Evolutionary conservation across 192 early-diverging fungal species (phyloP).

Genomic region (Cladochytrium replicatum): DNA sequence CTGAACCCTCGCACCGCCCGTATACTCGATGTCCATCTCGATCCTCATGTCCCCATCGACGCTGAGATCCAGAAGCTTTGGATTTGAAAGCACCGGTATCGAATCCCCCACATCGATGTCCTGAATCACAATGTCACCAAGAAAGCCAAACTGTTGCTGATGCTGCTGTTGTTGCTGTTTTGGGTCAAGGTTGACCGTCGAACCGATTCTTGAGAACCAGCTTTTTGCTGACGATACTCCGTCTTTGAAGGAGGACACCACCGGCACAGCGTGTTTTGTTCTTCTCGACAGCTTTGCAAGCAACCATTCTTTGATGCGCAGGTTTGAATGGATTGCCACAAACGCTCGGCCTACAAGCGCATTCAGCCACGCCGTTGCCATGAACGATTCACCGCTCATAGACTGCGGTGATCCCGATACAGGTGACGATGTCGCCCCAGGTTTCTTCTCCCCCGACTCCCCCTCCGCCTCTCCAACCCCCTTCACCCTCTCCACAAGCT

Average conservation of each 20-base stretch:
- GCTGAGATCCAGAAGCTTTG: conserved; percentile 60
- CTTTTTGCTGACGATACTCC: no score
- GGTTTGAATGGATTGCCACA: conserved; percentile 44
- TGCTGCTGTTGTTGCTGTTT: conserved; percentile 48
- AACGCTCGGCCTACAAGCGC: conserved; percentile 74
- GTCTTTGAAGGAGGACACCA: no score
- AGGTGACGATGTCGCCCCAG: no score
- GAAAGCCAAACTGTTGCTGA: conserved; percentile 55
- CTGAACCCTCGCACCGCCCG: conserved; percentile 62
- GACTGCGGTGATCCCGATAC: no score
- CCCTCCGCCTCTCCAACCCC: no score
- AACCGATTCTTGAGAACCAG: no score
- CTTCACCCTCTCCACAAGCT: conserved; percentile 24
- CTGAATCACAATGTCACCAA: conserved; percentile 70
- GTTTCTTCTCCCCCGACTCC: conserved; percentile 20
- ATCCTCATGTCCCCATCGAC: conserved; percentile 60
- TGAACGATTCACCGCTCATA: no score
- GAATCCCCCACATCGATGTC: conserved; percentile 69
- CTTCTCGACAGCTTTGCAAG: conserved; percentile 24
- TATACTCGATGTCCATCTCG: conserved; percentile 71
- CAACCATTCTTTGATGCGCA: conserved; percentile 26
- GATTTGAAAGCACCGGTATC: conserved; percentile 66
- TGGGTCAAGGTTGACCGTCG: conserved; percentile 11
- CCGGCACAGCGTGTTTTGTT: no score
- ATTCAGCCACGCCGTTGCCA: conserved; percentile 73